phyloP scores from a whole-genome alignment of 2,329 filamentous ascomycete genomes.

The Coccinonectria pachysandricola region DNA sequence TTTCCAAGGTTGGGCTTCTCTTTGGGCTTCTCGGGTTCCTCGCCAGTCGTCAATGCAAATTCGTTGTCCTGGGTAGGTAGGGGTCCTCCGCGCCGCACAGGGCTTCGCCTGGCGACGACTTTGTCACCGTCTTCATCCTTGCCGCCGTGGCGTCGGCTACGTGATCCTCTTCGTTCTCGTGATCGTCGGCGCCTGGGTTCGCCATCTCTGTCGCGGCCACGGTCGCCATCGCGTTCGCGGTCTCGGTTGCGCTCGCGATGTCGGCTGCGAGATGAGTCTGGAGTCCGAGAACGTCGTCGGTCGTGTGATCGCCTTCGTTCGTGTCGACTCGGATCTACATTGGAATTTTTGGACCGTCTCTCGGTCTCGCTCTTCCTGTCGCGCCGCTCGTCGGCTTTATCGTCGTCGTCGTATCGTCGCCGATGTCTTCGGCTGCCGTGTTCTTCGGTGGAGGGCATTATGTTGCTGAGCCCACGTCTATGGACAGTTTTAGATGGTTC shows the following conservation, averaged over 20 bases:
- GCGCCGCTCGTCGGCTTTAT: conserved; percentile 5
- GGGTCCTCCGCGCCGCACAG: conserved; percentile 32
- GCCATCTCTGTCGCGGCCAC: conserved; percentile 13
- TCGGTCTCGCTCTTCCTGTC: conserved; percentile 8
- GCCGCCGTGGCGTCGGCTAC: conserved; percentile 15
- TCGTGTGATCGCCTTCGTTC: conserved; percentile 21
- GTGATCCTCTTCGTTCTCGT: conserved; percentile 21
- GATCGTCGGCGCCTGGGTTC: conserved; percentile 21
- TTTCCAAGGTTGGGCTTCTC: conserved; percentile 80
- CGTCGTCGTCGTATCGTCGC: conserved; percentile 12
- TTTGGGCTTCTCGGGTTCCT: conserved; percentile 48
- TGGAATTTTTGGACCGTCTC: conserved; percentile 14
- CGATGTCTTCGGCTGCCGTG: conserved; percentile 6
- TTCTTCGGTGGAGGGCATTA: conserved; percentile 21
- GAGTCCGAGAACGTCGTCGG: conserved; percentile 23
- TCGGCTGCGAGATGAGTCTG: conserved; percentile 15
- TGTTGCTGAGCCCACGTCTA: too few species aligned
- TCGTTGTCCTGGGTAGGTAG: conserved; percentile 50
- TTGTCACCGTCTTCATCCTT: conserved; percentile 12
- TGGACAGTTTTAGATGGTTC: too few species aligned
- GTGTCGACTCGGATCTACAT: conserved; percentile 15
- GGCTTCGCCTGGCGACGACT: conserved; percentile 13
- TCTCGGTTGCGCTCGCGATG: conserved; percentile 14
- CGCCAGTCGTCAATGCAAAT: conserved; percentile 44
- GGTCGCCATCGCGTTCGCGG: conserved; percentile 7